Base-by-base conservation (phyloP, 306 rosid genomes). In the Astragalus glycyphyllos region DNA sequence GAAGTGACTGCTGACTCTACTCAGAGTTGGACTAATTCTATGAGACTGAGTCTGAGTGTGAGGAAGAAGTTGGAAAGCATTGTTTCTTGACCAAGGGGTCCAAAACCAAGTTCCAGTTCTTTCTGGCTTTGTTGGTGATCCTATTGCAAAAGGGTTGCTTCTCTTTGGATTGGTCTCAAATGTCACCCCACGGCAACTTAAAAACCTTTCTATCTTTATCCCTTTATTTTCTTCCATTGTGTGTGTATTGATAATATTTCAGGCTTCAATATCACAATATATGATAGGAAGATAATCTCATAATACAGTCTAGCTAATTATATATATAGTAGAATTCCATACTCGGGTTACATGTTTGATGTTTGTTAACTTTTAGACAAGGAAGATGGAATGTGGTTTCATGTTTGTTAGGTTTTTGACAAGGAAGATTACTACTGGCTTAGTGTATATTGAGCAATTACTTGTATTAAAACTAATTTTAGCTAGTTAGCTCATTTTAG, bases 101-200 rank as follows among this genome's bases (percentile, higher is more conserved):
- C 87, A 69, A 50, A 65, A 57, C 82, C 80, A 76, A 4, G 75
- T 9, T 61, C 75, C 80, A 2, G 16, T 11, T 10, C 23, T 20
- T 1, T 70, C 78, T n/a, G 58, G 72, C 38, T 73, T 72, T 57
- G 80, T 5, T 45, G 86, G 73, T 45, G 84, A 74, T 9, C 16
- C 72, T 10, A 73, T 69, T 49, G 85, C 78, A 58, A 80, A 84
- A 1, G 76, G 80, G 69, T 57, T 80, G 35, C 3, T 53, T 84
- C 74, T 73, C 44, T 74, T 77, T 0, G 81, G 61, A 73, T 80
- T 77, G 69, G 76, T 84, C 71, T 80, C 87, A 57, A 84, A 84
- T 46, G 87, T 59, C 0, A 84, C 85, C 15, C 87, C 87, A 11
- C 82, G 82, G 17, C 85, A 84, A 41, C 87, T 84, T 11, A 82